Conservation (phyloP, 2,329 filamentous ascomycete species). For the Ophiostoma pallidulum region DNA sequence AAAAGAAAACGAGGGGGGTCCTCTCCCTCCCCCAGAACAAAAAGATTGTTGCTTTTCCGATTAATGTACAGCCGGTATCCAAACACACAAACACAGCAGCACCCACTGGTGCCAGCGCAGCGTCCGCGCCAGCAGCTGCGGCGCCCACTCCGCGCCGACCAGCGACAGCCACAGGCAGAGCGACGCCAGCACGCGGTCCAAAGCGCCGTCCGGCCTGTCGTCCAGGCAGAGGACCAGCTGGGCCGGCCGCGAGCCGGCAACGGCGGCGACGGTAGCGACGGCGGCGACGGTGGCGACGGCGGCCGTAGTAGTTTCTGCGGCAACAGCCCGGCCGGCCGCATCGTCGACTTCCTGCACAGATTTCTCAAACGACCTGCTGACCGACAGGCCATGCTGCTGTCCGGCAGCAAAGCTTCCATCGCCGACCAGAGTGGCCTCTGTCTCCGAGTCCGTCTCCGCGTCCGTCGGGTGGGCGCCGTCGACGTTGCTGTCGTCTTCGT, state of each 20-base stretch:
- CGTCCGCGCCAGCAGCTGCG: neutral
- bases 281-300: too few species aligned
- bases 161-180: neutral
- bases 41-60: neutral
- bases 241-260: too few species aligned
- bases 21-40: neutral
- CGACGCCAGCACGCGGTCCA: neutral
- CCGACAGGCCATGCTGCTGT: neutral
- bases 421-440: neutral
- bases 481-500: too few species aligned
- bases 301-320: too few species aligned
- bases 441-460: neutral
- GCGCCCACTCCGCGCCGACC: neutral
- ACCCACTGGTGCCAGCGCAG: neutral
- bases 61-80: conserved; percentile 12
- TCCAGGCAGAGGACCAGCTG: neutral
- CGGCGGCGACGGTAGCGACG: too few species aligned
- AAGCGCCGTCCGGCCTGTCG: neutral
- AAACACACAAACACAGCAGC: conserved; percentile 6
- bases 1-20: neutral
- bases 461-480: too few species aligned
- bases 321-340: too few species aligned
- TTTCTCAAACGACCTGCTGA: too few species aligned
- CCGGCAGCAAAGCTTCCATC: neutral
- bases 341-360: too few species aligned